phyloP scores from a whole-genome alignment of 192 early-diverging fungal genomes.

The Linnemannia zychae region DNA sequence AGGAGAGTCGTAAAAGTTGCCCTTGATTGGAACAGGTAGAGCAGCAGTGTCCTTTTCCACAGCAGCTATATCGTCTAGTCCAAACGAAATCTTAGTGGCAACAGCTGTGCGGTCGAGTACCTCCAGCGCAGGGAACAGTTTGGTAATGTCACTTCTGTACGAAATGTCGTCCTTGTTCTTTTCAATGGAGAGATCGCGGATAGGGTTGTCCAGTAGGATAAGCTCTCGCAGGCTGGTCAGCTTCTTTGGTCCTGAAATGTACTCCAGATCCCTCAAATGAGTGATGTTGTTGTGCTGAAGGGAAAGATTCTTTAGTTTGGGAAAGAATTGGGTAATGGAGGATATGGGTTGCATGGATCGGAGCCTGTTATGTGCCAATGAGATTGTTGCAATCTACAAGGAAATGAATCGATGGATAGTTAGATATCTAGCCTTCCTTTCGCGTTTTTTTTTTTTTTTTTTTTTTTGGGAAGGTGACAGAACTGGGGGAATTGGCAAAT shows the following conservation, averaged over 20 bases:
- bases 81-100: conserved; percentile 41
- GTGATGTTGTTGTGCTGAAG: conserved; percentile 56
- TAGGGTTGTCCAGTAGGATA: conserved; percentile 57
- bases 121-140: conserved; percentile 56
- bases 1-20: conserved; percentile 60
- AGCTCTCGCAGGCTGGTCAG: conserved; percentile 54
- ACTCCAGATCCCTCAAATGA: conserved; percentile 46
- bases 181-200: conserved; percentile 30
- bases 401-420: background rate
- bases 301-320: conserved; percentile 54
- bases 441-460: too few species aligned
- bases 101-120: conserved; percentile 51
- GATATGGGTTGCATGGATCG: conserved; percentile 30
- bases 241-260: conserved; percentile 40
- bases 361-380: conserved; percentile 46
- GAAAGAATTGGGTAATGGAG: conserved; percentile 45
- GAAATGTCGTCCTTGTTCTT: conserved; percentile 44
- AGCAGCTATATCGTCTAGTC: conserved; percentile 17
- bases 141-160: conserved; percentile 52
- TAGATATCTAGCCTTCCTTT: background rate
- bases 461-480: background rate
- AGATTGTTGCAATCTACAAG: conserved; percentile 51
- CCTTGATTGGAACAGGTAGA: conserved; percentile 39
- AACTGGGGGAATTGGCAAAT: background rate
- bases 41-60: background rate